Conservation (phyloP, 2,329 filamentous ascomycete genomes). For the Paraconiothyrium brasiliense region DNA sequence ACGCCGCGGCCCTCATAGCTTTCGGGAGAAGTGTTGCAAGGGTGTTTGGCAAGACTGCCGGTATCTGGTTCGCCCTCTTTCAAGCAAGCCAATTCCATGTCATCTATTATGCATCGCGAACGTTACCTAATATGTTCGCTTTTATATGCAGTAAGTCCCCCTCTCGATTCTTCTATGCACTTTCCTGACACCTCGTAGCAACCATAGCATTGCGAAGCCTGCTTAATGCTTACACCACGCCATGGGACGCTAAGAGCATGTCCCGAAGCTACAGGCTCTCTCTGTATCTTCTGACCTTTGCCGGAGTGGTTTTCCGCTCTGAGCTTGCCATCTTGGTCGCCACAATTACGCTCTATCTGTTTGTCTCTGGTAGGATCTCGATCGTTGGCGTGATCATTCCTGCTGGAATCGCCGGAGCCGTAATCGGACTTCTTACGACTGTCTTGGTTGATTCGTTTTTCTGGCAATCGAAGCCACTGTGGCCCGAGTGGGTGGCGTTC, state of each 20-base stretch:
- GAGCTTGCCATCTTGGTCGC: conserved; percentile 85
- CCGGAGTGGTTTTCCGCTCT: conserved; percentile 86
- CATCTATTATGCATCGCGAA: conserved; percentile 90
- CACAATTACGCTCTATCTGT: conserved; percentile 71
- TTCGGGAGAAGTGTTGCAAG: conserved; percentile 71
- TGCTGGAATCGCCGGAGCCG: conserved; percentile 71
- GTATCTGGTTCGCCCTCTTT: conserved; percentile 81
- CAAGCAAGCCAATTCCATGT: conserved; percentile 90
- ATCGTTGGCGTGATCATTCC: conserved; percentile 68
- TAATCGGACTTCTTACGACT: conserved; percentile 74
- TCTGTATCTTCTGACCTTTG: conserved; percentile 78
- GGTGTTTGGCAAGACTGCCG: conserved; percentile 74
- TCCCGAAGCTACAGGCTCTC: conserved; percentile 68
- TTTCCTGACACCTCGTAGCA: conserved; percentile 56
- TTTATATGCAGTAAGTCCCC: conserved; percentile 77
- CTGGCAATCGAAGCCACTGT: conserved; percentile 80
- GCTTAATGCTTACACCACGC: conserved; percentile 57
- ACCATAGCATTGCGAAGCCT: conserved; percentile 69
- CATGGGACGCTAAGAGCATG: conserved; percentile 45
- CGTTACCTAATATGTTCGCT: conserved; percentile 95
- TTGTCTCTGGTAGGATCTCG: conserved; percentile 64
- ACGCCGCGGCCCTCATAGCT: conserved; percentile 72
- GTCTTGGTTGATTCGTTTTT: conserved; percentile 89
- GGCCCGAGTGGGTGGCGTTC: conserved; percentile 91
- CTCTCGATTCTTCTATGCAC: too few relatives aligned